A percentile compares a stretch with the other conserved stretches of the same genome.
These are phyloP conservation scores for Sclerotinia trifoliorum DNA, from an alignment of 2,329 filamentous ascomycete species.

Conservation along the genomic window DNA sequence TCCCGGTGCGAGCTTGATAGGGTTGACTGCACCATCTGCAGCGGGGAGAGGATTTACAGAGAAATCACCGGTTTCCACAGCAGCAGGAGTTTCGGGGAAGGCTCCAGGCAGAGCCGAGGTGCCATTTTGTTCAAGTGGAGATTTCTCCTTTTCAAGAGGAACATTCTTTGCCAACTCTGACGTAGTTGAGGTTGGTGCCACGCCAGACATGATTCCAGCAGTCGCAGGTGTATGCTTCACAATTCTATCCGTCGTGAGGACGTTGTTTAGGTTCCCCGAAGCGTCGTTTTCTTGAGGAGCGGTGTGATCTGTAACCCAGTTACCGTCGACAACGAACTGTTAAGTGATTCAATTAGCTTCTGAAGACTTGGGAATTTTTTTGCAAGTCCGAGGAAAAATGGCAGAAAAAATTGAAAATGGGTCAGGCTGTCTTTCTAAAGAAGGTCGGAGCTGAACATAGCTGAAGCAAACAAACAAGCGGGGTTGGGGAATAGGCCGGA, in stretches of 20 bases:
- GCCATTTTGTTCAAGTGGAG: constrained; percentile 33
- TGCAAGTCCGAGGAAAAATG: not conserved
- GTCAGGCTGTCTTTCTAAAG: constrained; percentile 13
- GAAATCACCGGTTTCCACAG: constrained; percentile 45
- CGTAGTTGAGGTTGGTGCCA: constrained; percentile 69
- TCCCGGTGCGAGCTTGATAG: constrained; percentile 74
- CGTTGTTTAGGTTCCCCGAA: constrained; percentile 88
- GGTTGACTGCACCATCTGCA: constrained; percentile 68
- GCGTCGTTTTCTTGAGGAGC: constrained; percentile 80
- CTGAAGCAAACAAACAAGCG: constrained; percentile 22
- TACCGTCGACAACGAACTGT: constrained; percentile 92
- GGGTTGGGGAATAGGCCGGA: constrained; percentile 19
- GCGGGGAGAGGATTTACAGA: constrained; percentile 62
- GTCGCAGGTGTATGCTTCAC: constrained; percentile 47
- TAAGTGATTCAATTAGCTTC: constrained; percentile 22
- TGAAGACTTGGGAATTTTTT: not conserved
- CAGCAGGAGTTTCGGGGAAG: constrained; percentile 70
- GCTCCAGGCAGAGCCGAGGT: constrained; percentile 59
- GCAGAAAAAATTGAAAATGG: not conserved
- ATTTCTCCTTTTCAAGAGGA: constrained; percentile 53
- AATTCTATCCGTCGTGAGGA: constrained; percentile 75
- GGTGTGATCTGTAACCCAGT: constrained; percentile 80
- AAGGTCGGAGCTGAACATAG: constrained; percentile 15
- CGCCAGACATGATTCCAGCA: constrained; percentile 60
- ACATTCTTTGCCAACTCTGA: constrained; percentile 66